Conservation (phyloP, 2,329 filamentous ascomycete species). For the Aspergillus pseudonomiae region DNA sequence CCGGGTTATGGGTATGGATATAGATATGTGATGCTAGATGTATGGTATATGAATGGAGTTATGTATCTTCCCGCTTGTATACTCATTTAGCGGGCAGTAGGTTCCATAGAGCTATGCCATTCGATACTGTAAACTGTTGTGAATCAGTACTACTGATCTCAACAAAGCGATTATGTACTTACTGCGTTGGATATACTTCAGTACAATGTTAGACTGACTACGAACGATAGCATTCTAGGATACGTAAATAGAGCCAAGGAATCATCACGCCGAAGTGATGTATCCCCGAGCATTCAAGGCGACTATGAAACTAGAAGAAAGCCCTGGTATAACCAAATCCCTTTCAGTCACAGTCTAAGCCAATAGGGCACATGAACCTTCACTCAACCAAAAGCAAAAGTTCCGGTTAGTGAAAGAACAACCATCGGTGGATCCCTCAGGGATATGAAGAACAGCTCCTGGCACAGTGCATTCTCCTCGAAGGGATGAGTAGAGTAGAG, state of each 20-base stretch:
- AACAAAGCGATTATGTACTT: background rate
- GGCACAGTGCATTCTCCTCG: background rate
- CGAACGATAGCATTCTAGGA: background rate
- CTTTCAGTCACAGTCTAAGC: background rate
- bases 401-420: background rate
- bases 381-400: background rate
- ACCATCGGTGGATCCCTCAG: background rate
- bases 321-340: background rate
- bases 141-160: background rate
- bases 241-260: background rate
- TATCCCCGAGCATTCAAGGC: background rate
- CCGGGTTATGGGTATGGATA: background rate
- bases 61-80: background rate
- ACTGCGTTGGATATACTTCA: background rate
- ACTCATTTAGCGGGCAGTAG: background rate
- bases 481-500: background rate
- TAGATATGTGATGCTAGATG: background rate
- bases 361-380: background rate
- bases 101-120: background rate
- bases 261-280: background rate
- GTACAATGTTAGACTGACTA: background rate
- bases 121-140: background rate
- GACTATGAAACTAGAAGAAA: background rate
- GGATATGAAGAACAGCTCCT: background rate
- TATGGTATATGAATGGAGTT: background rate